Base-by-base conservation (phyloP, 768 basidiomycete genomes). In the Termitomyces sp. region DNA sequence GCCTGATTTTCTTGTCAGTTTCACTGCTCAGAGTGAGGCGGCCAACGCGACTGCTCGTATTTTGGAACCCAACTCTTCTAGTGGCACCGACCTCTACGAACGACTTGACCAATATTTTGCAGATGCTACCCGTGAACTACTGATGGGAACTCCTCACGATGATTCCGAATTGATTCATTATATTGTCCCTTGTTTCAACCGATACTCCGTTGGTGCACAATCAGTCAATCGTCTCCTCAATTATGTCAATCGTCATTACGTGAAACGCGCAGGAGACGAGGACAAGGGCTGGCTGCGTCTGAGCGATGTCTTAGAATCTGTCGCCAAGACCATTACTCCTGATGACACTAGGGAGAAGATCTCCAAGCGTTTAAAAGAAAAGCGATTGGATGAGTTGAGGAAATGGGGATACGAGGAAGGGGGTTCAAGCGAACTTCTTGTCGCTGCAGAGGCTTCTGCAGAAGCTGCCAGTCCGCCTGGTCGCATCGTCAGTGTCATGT, bases 211-310 rank as follows among this genome's bases (percentile, higher is more conserved):
- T 47, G 89, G 90, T 52, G 85, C 85, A 4, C 81, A 83, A 64
- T 82, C 88, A 57, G 83, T 87, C 59, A 82, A 87, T 72, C 84
- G 90, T 66, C 83, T 92, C 37, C 79, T 91, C 66, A 91, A 85
- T 76, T 92, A 92, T 69, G 86, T 92, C 63, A 88, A 88, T 69
- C 86, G 89, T 32, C 87, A 89, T 71, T 87, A 87, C 68, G 87
- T 89, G 68, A 87, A 86, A 70, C 87, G 88, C 17, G 87, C 86
- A 49, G 77, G 88, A 15, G 89, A 92, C 71, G 89, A 92, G 72
- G 90, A 90, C 73, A 83, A 79, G 64, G 89, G 90, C 46, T 92
- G 90, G 90, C 78, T 91, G 46, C 82, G 86, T 36, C 74, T 91
- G 47, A 78, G 77, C 56, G 89, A 91, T 69, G 80, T 88, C 15